Evolutionary conservation across 2,329 filamentous ascomycete species (phyloP), one percentile per base, ranked within the genome.

Genomic region (Cryphonectria carpinicola): DNA sequence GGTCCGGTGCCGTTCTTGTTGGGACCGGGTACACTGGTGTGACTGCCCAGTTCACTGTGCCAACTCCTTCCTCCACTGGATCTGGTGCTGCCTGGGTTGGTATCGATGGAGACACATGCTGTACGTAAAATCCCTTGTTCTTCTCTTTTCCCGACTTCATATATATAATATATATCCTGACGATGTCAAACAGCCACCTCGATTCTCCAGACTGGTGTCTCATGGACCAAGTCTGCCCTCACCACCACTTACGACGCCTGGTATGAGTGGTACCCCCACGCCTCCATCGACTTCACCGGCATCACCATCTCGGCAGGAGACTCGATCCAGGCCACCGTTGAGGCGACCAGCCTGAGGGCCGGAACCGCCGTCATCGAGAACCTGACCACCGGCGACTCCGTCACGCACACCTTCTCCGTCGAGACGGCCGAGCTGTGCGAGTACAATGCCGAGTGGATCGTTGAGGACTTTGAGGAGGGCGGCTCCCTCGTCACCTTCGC

Each of bases 391-490:
- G 86, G 86, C 61, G 76, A 84, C 76, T 82, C 75, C 8, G 86
- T 86, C 37, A 82, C 81, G 22, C 84, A 90, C 79, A 82, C 79
- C 4, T 84, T 90, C 77, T 79, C 75, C 60, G 81, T 79, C 68
- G 79, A 86, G 64, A 76, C 76, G 1, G 79, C 78, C 41, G 71
- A 74, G 22, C 82, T 89, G 14, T 87, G 84, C 75, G 81, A 87
- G 75, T 83, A 84, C 74, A 89, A 89, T 71, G 88, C 87, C 22
- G 88, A 90, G 76, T 90, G 88, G 87, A 89, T 90, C 74, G 86
- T 89, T 14, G 88, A 89, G 79, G 86, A 87, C 71, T 87, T 85
- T 72, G 78, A 82, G 69, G 67, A 66, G 39, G 78, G 79, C 58
- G 72, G 74, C 52, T 72, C 75, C 3, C 79, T 84, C 67, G 83